Conservation (phyloP, 345 rosid genomes). For the Gossypium australe region DNA sequence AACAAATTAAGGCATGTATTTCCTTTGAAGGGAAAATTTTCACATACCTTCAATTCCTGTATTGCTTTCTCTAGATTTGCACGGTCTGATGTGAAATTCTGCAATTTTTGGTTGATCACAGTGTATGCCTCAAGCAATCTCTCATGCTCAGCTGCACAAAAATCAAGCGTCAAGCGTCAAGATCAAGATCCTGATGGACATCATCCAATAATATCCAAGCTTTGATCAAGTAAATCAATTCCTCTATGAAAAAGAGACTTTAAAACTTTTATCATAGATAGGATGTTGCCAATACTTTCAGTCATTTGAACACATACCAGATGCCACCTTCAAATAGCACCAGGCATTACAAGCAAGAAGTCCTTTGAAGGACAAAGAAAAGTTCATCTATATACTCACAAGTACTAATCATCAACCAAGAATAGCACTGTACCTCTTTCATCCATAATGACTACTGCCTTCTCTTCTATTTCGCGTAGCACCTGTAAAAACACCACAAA, state of each 20-base stretch:
- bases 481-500: constrained; percentile 45
- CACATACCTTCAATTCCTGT: constrained; percentile 65
- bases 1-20: not conserved
- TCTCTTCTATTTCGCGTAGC: constrained; percentile 81
- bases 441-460: constrained; percentile 79
- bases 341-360: not conserved
- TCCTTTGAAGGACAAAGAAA: not conserved
- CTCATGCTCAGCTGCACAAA: constrained; percentile 78
- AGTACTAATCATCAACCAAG: constrained; percentile 1
- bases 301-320: not conserved
- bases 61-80: constrained; percentile 64
- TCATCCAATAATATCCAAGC: not conserved
- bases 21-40: not conserved
- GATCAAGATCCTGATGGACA: not conserved
- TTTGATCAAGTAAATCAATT: not conserved
- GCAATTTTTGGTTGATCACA: constrained; percentile 65
- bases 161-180: not conserved
- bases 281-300: not conserved
- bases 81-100: constrained; percentile 62
- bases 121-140: constrained; percentile 79
- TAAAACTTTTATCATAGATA: not conserved
- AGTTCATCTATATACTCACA: not conserved
- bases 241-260: not conserved
- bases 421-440: constrained; percentile 63
- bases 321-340: not conserved